Evolutionary conservation across 768 basidiomycete species (phyloP).

Genomic region (Termitomyces sp.): DNA sequence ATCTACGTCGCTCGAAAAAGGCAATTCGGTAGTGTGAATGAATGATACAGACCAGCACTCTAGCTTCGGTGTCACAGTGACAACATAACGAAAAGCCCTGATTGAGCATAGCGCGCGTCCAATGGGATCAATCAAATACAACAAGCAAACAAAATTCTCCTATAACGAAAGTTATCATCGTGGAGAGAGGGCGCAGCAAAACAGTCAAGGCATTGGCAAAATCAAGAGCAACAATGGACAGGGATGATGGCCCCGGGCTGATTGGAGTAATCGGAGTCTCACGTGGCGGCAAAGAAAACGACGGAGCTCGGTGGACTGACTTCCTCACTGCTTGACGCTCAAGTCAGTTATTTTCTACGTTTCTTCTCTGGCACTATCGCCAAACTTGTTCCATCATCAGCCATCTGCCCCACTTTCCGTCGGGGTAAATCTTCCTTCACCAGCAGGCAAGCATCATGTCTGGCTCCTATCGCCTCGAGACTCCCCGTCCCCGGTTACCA

Average conservation of each 20-base stretch:
- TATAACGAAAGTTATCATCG: neutral
- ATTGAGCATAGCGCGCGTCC: neutral
- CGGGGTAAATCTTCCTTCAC: neutral
- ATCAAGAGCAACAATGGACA: neutral
- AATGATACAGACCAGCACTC: neutral
- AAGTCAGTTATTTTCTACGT: conserved; percentile 1
- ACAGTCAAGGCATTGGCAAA: neutral
- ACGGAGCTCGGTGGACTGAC: conserved; percentile 4
- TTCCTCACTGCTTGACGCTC: conserved; percentile 11
- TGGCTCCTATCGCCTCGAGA: conserved; percentile 56
- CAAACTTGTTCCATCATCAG: conserved; percentile 6
- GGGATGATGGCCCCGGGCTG: neutral
- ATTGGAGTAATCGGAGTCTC: conserved; percentile 4
- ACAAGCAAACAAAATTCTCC: neutral
- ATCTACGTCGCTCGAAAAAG: neutral
- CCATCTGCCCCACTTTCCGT: conserved; percentile 14
- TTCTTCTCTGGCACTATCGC: conserved; percentile 8
- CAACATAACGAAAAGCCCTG: neutral
- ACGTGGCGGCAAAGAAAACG: conserved; percentile 10
- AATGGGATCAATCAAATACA: neutral
- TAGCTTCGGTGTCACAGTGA: neutral
- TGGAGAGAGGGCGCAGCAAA: neutral
- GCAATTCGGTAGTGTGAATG: neutral
- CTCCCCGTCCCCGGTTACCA: conserved; percentile 54
- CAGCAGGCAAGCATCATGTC: conserved; percentile 36